Percentiles rank a stretch among this genome's conserved stretches.
phyloP scores from a whole-genome alignment of 2,329 filamentous ascomycete genomes.

The Fusarium tanahbumbuense region DNA sequence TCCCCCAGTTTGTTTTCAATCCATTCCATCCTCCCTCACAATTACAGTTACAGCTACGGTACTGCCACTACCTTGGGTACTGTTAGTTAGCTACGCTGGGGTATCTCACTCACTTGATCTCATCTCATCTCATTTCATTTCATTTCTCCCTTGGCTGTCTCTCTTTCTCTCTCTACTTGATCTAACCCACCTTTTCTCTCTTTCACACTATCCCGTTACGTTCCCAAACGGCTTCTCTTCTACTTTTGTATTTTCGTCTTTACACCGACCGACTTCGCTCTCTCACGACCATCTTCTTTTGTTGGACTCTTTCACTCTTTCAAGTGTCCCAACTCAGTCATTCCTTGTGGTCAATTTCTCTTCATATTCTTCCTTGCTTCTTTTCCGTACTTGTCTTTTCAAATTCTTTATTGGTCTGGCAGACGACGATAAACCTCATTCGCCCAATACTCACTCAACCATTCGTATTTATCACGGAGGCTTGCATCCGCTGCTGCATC shows the following conservation, averaged over 20 bases:
- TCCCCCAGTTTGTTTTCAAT: conserved; percentile 29
- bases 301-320: conserved; percentile 40
- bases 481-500: conserved; percentile 39
- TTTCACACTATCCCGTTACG: conserved; percentile 6
- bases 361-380: conserved; percentile 11
- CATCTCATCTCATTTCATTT: conserved; percentile 34
- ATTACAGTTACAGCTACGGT: neutral
- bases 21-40: conserved; percentile 16
- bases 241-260: conserved; percentile 21
- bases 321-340: conserved; percentile 34
- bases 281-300: conserved; percentile 25
- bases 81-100: conserved; percentile 1
- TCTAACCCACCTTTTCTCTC: conserved; percentile 28
- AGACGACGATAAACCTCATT: conserved; percentile 14
- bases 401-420: conserved; percentile 5
- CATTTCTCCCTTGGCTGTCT: conserved; percentile 36
- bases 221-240: conserved; percentile 34
- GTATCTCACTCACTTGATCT: conserved; percentile 3
- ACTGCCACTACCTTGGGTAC: conserved; percentile 23
- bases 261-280: neutral
- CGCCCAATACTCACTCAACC: conserved; percentile 1
- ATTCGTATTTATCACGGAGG: conserved; percentile 40
- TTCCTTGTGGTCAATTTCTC: conserved; percentile 23
- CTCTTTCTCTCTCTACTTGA: conserved; percentile 5
- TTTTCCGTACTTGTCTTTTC: conserved; percentile 12